These are phyloP conservation scores for Polyplosphaeria fusca DNA, from an alignment of 495 filamentous ascomycete species.

Conservation along the genomic window DNA sequence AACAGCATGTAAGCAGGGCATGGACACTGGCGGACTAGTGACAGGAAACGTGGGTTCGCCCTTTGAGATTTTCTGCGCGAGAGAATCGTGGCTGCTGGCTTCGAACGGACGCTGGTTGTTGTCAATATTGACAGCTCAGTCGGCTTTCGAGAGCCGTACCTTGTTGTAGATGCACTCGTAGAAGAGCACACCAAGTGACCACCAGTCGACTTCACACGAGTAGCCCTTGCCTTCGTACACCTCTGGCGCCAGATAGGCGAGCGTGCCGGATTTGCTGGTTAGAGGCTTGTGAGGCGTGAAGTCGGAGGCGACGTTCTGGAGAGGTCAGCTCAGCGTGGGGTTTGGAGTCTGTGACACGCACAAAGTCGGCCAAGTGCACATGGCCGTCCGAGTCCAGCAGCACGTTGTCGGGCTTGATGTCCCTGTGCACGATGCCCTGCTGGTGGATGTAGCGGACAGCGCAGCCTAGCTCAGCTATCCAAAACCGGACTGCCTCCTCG, in stretches of 20 bases:
- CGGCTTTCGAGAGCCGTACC: no score
- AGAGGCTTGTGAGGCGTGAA: constrained; percentile 76
- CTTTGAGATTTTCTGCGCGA: constrained; percentile 78
- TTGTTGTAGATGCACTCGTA: constrained; percentile 99
- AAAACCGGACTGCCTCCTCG: constrained; percentile 93
- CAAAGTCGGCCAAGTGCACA: constrained; percentile 97
- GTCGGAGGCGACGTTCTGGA: constrained; percentile 93
- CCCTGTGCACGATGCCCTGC: constrained; percentile 91
- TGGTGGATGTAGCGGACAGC: constrained; percentile 87
- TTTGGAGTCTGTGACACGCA: constrained; percentile 46
- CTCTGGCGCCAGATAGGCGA: constrained; percentile 94
- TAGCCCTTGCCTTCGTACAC: constrained; percentile 90
- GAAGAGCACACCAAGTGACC: constrained; percentile 93
- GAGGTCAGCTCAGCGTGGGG: constrained; percentile 27
- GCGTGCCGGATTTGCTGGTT: constrained; percentile 92
- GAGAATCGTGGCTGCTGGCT: constrained; percentile 73
- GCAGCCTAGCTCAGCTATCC: constrained; percentile 92
- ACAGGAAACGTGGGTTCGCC: constrained; percentile 82
- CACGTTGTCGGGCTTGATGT: constrained; percentile 97
- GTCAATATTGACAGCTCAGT: no score
- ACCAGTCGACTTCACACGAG: constrained; percentile 89
- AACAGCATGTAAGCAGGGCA: constrained; percentile 81
- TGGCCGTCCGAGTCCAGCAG: constrained; percentile 91
- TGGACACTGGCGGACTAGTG: constrained; percentile 83
- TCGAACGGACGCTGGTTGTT: constrained; percentile 89